Base-by-base conservation (phyloP, 208 protist species). In the Endotrypanum monterogeii region DNA sequence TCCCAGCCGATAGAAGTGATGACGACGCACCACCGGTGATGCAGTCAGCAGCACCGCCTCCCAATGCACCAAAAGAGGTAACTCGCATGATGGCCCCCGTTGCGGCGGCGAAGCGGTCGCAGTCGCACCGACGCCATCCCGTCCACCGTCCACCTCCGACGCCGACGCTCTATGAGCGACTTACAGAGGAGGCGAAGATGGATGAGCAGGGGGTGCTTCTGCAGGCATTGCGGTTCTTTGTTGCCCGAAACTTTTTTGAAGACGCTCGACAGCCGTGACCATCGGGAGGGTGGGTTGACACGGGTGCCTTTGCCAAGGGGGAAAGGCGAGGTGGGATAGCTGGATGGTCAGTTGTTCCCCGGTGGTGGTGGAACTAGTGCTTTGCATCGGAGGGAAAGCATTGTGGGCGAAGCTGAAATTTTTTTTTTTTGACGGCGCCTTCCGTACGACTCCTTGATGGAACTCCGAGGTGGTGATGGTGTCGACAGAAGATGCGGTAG, bases 201-300 rank as follows among this genome's bases (percentile, higher is more conserved):
- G 85, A 89, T 67, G 91, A 97, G 70, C 77, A 83, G 46, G 89
- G 90, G 0, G 66, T 96, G 52, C 77, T 97, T 14, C 80, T 97
- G 48, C 93, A 97, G 81, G 91, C 91, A 12, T 76, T 96, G 35
- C 89, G 89, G 25, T 96, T 93, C 71, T 96, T 97, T 71, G 87
- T 90, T 1, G 79, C 76, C n/a, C 66, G 80, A 1, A 74, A 91
- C 30, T 97, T 95, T 75, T 92, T 97, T 60, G 51, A 88, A 56
- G 54, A 54, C n/a, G 6, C 37, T 18, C 55, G 39, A 39, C 18
- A 41, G 54, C 20, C 54, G 3, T 73, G 32, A 48, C 23, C 9
- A 39, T 20, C 18, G 39, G 60, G 20, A 5, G 12, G 39, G 16
- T 14, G n/a, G 1, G n/a, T 3, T 54, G 32, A 4, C 25, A 68